Base-by-base conservation (phyloP, 2,329 filamentous ascomycete genomes). In the Nemania serpens region DNA sequence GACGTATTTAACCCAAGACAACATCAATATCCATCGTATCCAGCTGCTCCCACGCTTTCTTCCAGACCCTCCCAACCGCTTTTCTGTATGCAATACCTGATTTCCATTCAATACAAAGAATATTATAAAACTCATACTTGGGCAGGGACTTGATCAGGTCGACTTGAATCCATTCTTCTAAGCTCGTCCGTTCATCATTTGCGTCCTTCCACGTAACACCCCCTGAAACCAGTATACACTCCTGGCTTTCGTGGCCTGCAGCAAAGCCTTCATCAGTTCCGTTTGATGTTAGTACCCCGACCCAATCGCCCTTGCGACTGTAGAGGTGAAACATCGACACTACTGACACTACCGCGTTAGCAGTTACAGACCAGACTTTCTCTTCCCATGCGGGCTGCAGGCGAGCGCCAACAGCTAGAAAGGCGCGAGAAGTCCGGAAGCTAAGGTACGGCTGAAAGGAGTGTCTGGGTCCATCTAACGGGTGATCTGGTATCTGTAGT, bases 81-180 rank as follows among this genome's bases (percentile, higher is more conserved):
- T 48, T 59, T 42, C 56, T 53, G 22, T 59, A 59, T 33, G 56
- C 48, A 33, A 59, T 42, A n/a, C 34, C 56, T 13, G 18, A 7
- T 41, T 45, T 49, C 47, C 47, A 47, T 39, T 48, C 18, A 17
- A 53, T 59, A 17, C 33, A 33, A 22, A 59, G 56, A n/a, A 59
- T 20, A 34, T 59, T 49, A n/a, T 54, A 59, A 22, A 54, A 48
- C 9, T 54, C 49, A 36, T 59, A 54, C 6, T 5, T 50, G 3
- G n/a, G 3, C 4, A 43, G 13, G 2, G 34, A 34, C 5, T 33
- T 33, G 3, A 56, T 56, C 6, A 17, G 22, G 43, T 56, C 36
- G 36, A 49, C 54, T 41, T 43, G 36, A 12, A 13, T 34, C 45
- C 22, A 55, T 41, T 48, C 43, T 22, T 25, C 20, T 4, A 48